These are phyloP conservation scores for Penicillium sp. DNA, from an alignment of 2,329 filamentous ascomycete genomes.

Conservation along the genomic window DNA sequence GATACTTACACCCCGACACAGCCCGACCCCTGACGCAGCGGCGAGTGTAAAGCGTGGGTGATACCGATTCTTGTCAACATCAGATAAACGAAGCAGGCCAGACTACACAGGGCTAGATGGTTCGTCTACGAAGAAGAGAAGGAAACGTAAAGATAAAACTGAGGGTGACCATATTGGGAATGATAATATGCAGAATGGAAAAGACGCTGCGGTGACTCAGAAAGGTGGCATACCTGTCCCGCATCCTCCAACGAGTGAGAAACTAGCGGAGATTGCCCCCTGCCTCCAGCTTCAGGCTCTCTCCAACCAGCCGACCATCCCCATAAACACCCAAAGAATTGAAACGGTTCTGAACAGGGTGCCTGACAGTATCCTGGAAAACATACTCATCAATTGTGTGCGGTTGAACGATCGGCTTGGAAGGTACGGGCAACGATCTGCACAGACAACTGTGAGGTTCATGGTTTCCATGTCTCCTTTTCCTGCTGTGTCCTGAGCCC, in stretches of 20 bases:
- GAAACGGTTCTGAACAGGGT: not conserved
- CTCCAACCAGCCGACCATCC: not conserved
- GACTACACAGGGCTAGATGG: not conserved
- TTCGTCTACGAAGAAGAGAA: not conserved
- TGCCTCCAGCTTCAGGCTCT: not conserved
- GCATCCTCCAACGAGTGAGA: not conserved
- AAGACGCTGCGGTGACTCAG: not conserved
- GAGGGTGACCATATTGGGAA: not conserved
- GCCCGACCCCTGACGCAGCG: not conserved
- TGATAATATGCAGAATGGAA: not conserved
- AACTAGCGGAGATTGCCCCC: not conserved
- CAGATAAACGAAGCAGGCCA: not conserved
- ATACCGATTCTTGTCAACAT: not conserved
- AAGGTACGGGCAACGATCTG: not conserved
- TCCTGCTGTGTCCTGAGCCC: not conserved
- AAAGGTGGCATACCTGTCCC: not conserved
- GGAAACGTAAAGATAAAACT: not conserved
- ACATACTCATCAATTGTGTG: not conserved
- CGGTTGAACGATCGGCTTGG: not conserved
- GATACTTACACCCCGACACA: not conserved
- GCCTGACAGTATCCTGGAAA: not conserved
- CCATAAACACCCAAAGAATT: not conserved
- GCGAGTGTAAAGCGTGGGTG: not conserved
- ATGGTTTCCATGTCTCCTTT: not conserved
- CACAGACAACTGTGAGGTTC: too few relatives aligned